Conservation (phyloP, 2,329 filamentous ascomycete genomes). For the Penicillium sp. region DNA sequence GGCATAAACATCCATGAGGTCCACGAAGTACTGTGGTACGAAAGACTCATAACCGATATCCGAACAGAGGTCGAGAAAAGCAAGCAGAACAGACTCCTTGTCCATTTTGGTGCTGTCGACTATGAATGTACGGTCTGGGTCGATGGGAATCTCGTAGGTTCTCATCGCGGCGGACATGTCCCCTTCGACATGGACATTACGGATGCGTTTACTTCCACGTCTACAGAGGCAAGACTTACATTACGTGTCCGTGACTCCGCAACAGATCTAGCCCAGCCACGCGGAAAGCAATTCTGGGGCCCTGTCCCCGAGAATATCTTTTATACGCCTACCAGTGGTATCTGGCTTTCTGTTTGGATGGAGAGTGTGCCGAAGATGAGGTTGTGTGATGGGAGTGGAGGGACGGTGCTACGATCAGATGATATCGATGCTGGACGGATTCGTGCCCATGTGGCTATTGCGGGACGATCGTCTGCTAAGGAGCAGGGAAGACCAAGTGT, state of each 20-base stretch:
- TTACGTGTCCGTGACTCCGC: constrained; percentile 64
- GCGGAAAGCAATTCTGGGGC: constrained; percentile 68
- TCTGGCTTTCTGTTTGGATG: constrained; percentile 75
- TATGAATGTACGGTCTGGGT: constrained; percentile 56
- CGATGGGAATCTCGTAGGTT: constrained; percentile 53
- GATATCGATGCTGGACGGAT: constrained; percentile 55
- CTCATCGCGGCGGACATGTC: constrained; percentile 62
- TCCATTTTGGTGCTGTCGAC: constrained; percentile 54
- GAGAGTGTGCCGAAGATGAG: constrained; percentile 54
- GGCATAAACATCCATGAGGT: constrained; percentile 62
- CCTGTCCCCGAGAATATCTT: constrained; percentile 59
- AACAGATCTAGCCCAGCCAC: constrained; percentile 63
- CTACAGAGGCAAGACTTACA: constrained; percentile 45
- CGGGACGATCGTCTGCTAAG: constrained; percentile 29
- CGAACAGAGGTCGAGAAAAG: constrained; percentile 46
- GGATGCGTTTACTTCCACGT: constrained; percentile 13
- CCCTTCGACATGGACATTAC: constrained; percentile 63
- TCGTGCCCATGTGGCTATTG: constrained; percentile 52
- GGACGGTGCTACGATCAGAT: constrained; percentile 60
- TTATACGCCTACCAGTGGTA: constrained; percentile 70
- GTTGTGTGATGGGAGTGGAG: constrained; percentile 59
- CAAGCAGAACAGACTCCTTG: constrained; percentile 37
- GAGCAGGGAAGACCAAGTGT: constrained; percentile 41
- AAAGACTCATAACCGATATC: constrained; percentile 54
- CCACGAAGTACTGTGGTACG: constrained; percentile 69